These are phyloP conservation scores for Pestalotiopsis fici DNA, from an alignment of 2,329 filamentous ascomycete genomes.

Conservation along the genomic window DNA sequence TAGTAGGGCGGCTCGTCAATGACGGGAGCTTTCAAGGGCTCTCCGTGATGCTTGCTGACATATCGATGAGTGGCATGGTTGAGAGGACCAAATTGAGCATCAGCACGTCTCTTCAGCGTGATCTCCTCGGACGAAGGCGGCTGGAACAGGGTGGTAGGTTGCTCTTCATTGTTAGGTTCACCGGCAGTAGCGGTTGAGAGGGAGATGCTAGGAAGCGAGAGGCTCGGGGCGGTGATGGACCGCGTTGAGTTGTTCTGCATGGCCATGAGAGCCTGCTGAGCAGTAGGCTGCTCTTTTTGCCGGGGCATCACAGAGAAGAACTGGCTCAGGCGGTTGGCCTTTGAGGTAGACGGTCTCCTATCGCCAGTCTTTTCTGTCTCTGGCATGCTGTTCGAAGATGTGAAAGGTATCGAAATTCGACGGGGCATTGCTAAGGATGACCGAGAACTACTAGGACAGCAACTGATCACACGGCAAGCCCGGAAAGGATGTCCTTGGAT, in stretches of 20 bases:
- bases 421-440: slow-evolving; percentile 54
- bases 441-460: background rate
- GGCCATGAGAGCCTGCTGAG: slow-evolving; percentile 68
- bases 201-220: slow-evolving; percentile 87
- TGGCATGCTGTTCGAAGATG: slow-evolving; percentile 48
- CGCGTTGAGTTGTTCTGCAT: slow-evolving; percentile 62
- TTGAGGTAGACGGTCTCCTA: slow-evolving; percentile 63
- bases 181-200: slow-evolving; percentile 83
- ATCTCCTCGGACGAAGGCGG: slow-evolving; percentile 85
- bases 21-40: slow-evolving; percentile 77
- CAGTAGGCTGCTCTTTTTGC: slow-evolving; percentile 65
- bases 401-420: slow-evolving; percentile 60
- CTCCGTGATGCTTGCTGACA: slow-evolving; percentile 83
- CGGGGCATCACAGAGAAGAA: slow-evolving; percentile 84
- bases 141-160: slow-evolving; percentile 80
- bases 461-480: background rate
- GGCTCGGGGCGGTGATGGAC: slow-evolving; percentile 69
- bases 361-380: slow-evolving; percentile 52
- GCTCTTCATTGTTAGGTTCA: slow-evolving; percentile 70
- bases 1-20: slow-evolving; percentile 97
- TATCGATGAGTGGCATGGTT: slow-evolving; percentile 81
- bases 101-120: slow-evolving; percentile 71
- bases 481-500: background rate
- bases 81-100: slow-evolving; percentile 91
- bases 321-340: slow-evolving; percentile 76